A percentile compares a stretch with the other conserved stretches of the same genome.
Conservation (phyloP, 768 basidiomycete species). For the Fomitopsis serialis region DNA sequence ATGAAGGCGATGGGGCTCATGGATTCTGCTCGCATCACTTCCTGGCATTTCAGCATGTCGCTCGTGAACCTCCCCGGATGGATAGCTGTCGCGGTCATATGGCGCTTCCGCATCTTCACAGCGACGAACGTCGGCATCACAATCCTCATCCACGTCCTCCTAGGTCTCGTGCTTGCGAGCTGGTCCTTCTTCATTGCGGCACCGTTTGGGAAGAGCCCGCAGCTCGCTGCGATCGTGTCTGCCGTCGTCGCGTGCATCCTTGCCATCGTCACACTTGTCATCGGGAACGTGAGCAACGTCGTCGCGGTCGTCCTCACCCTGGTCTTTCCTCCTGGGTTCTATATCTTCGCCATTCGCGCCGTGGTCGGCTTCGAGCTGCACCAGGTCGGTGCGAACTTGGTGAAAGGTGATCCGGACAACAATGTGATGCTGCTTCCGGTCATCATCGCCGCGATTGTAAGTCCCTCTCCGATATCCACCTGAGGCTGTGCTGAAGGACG, state of each 20-base stretch:
- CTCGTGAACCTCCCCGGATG: constrained; percentile 72
- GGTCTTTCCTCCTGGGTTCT: constrained; percentile 73
- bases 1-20: constrained; percentile 78
- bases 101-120: constrained; percentile 65
- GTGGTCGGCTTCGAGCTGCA: constrained; percentile 66
- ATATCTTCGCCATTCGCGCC: constrained; percentile 63
- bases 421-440: constrained; percentile 51
- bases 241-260: constrained; percentile 63
- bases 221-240: constrained; percentile 60
- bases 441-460: constrained; percentile 60
- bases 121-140: constrained; percentile 54
- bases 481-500: too few relatives aligned
- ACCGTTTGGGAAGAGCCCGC: constrained; percentile 69
- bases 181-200: constrained; percentile 69
- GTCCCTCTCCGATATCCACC: constrained; percentile 22
- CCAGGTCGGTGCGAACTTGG: constrained; percentile 44
- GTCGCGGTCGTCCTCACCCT: constrained; percentile 59
- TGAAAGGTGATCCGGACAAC: constrained; percentile 57
- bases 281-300: constrained; percentile 32
- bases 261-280: constrained; percentile 59
- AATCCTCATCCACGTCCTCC: constrained; percentile 58
- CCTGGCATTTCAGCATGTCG: constrained; percentile 66
- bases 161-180: constrained; percentile 61
- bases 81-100: constrained; percentile 61
- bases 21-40: constrained; percentile 63